Base-by-base conservation (phyloP, 345 rosid species). In the Hibiscus tridactylites region DNA sequence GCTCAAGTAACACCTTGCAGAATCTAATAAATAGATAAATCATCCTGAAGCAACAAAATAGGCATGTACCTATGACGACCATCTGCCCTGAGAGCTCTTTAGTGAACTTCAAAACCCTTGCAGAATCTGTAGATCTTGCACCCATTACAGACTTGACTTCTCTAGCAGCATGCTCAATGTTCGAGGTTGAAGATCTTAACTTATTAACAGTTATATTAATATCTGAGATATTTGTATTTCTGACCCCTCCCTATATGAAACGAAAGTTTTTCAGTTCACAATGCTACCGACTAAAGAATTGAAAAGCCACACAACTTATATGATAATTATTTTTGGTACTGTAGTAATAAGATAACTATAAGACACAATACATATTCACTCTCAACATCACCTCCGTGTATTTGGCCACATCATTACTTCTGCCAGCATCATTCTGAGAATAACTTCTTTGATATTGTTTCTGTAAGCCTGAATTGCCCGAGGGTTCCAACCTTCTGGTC, bases 101-200 rank as follows among this genome's bases (percentile, higher is more conserved):
- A 0, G 81, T 95, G 87, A 95, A 90, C 85, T 90, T 95, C 80
- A 80, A 78, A 79, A 95, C 81, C 79, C 99, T 89, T 21, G 97
- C 92, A 26, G 92, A 85, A 78, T 95, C 98, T 2, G 92, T 87
- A 59, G 99, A 87, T 86, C 98, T 83, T 64, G 89, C 85, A 74
- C 94, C 98, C 26, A 90, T 77, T 59, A 79, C 62, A 3, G 80
- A 15, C 77, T 87, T 92, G 15, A 74, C 81, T 73, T 90, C 89
- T 76, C 79, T 86, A 15, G 85, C 68, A 56, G 65, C 50, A 70
- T 50, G 81, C 65, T 88, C 94, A 39, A 76, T 49, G 73, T 81
- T 82, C 2, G 88, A 87, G 71, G 61, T 73, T 31, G 90, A 50
- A 61, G 85, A 77, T 65, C 88, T 77, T 61, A 89, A 78, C 71